These are phyloP conservation scores for Eragrostis nindensis DNA, from an alignment of 176 grass and related monocot genomes.

Conservation along the genomic window DNA sequence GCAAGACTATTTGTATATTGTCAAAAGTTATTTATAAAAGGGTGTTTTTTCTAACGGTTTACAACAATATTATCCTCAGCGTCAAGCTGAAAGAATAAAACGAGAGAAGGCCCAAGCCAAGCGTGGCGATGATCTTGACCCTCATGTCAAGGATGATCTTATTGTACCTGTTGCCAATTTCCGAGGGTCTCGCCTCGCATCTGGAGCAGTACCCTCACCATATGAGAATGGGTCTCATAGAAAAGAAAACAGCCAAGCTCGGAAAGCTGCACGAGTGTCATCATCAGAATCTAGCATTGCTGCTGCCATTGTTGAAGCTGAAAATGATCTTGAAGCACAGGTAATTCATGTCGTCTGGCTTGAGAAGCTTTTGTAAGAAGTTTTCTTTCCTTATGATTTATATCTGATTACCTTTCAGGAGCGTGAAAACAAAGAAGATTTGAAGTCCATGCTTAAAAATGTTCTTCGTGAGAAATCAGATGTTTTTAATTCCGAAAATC, in stretches of 20 bases:
- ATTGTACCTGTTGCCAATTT: conserved; percentile 83
- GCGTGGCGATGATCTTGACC: conserved; percentile 88
- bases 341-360: conserved; percentile 47
- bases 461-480: conserved; percentile 90
- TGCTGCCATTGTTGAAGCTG: conserved; percentile 86
- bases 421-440: conserved; percentile 80
- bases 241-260: conserved; percentile 39
- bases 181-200: conserved; percentile 91
- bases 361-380: conserved; percentile 19
- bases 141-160: conserved; percentile 64
- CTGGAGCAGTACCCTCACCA: conserved; percentile 69
- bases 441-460: conserved; percentile 92
- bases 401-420: conserved; percentile 44
- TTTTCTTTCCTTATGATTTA: conserved; percentile 1
- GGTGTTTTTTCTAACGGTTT: conserved; percentile 3
- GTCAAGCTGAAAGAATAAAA: conserved; percentile 92
- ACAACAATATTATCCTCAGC: conserved; percentile 48
- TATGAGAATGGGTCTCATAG: conserved; percentile 55
- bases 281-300: conserved; percentile 66
- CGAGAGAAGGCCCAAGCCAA: conserved; percentile 79
- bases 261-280: conserved; percentile 59
- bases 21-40: neutral
- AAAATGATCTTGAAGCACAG: conserved; percentile 74
- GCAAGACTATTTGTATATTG: conserved; percentile 8
- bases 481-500: conserved; percentile 93